Evolutionary conservation across 2,329 filamentous ascomycete species (phyloP).

Genomic region (Geosmithia putterillii): DNA sequence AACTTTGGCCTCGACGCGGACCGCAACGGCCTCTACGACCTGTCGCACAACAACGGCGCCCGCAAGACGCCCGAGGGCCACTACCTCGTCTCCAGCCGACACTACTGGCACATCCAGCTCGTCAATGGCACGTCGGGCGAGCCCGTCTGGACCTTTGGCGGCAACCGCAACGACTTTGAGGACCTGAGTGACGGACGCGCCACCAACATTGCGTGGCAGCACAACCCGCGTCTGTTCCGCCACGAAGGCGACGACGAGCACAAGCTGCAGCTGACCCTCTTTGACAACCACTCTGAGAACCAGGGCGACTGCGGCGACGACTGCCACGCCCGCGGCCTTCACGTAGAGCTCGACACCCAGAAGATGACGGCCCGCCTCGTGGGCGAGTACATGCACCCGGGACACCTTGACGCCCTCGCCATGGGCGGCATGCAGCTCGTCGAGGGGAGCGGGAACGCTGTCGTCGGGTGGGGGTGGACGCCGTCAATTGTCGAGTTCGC

Average conservation of each 20-base stretch:
- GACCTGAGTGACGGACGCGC: constrained; percentile 20
- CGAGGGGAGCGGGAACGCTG: constrained; percentile 11
- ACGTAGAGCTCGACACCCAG: constrained; percentile 14
- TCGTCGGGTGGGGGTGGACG: constrained; percentile 15
- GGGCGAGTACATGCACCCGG: constrained; percentile 15
- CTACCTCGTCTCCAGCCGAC: constrained; percentile 22
- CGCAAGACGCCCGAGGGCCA: constrained; percentile 19
- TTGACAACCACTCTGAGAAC: constrained; percentile 23
- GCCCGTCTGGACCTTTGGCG: constrained; percentile 22
- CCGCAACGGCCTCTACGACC: constrained; percentile 16
- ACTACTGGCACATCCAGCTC: constrained; percentile 15
- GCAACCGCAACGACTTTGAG: constrained; percentile 18
- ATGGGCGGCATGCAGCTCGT: constrained; percentile 14
- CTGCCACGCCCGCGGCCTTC: constrained; percentile 15
- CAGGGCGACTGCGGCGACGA: constrained; percentile 13
- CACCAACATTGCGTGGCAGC: constrained; percentile 24
- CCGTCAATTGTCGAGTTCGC: constrained; percentile 14
- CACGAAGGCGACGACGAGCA: constrained; percentile 3
- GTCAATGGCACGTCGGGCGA: constrained; percentile 15
- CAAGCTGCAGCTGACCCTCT: constrained; percentile 19
- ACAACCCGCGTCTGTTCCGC: constrained; percentile 19
- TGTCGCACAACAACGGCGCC: constrained; percentile 24
- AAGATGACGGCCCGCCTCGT: constrained; percentile 16
- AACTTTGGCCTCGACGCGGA: constrained; percentile 15
- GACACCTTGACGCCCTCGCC: constrained; percentile 10